These are phyloP conservation scores for Taphrina pruni DNA, from an alignment of 1,139 yeast species.

Conservation along the genomic window DNA sequence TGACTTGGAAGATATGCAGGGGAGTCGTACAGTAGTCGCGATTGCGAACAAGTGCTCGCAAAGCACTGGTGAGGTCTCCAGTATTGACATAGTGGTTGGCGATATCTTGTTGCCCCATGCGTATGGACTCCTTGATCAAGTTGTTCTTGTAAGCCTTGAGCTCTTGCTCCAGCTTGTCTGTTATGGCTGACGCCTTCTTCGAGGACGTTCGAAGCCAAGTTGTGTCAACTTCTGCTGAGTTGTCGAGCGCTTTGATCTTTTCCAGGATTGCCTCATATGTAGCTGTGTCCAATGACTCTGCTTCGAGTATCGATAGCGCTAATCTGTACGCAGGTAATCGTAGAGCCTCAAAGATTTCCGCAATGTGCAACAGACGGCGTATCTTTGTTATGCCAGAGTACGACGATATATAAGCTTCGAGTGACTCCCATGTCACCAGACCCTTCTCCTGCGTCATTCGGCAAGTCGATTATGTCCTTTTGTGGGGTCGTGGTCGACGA, in stretches of 20 bases:
- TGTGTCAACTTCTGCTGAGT: slow-evolving; percentile 32
- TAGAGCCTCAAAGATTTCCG: slow-evolving; percentile 43
- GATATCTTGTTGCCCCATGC: slow-evolving; percentile 47
- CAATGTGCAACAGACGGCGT: slow-evolving; percentile 45
- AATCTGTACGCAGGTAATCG: slow-evolving; percentile 43
- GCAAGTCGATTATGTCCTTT: not conserved
- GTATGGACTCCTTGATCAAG: slow-evolving; percentile 46
- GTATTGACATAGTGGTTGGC: slow-evolving; percentile 44
- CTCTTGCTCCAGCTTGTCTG: slow-evolving; percentile 45
- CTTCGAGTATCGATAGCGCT: slow-evolving; percentile 42
- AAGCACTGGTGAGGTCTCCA: slow-evolving; percentile 45
- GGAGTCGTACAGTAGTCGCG: slow-evolving; percentile 47
- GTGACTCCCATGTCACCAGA: slow-evolving; percentile 30
- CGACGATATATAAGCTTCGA: slow-evolving; percentile 31
- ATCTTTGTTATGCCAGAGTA: slow-evolving; percentile 43
- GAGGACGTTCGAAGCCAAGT: slow-evolving; percentile 43
- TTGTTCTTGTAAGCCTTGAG: slow-evolving; percentile 46
- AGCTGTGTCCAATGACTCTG: slow-evolving; percentile 42
- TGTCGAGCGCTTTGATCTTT: slow-evolving; percentile 21
- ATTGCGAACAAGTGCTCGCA: slow-evolving; percentile 43
- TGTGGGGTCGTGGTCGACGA: slow-evolving; percentile 9
- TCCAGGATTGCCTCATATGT: slow-evolving; percentile 43
- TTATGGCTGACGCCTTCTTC: slow-evolving; percentile 31
- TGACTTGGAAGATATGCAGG: slow-evolving; percentile 43
- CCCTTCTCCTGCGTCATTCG: slow-evolving; percentile 7